phyloP scores from a whole-genome alignment of 1,139 yeast species.

The Arxiozyma slooffiae region DNA sequence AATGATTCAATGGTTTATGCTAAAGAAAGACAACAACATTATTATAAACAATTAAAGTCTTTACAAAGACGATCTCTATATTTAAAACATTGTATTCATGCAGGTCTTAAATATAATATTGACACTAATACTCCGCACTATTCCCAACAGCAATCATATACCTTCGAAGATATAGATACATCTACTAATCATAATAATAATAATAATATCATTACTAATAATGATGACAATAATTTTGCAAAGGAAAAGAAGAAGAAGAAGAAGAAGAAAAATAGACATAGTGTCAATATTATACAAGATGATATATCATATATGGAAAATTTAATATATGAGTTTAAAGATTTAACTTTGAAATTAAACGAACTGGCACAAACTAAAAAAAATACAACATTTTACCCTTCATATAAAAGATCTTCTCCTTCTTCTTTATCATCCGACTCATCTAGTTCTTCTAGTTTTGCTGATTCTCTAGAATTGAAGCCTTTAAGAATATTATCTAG shows the following conservation, averaged over 20 bases:
- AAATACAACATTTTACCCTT: not conserved
- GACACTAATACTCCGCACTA: not conserved
- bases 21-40: not conserved
- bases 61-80: slow-evolving; percentile 22
- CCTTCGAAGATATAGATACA: not conserved
- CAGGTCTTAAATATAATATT: not conserved
- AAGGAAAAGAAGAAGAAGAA: not conserved
- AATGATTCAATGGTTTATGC: not conserved
- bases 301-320: slow-evolving; percentile 13
- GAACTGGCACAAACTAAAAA: slow-evolving; percentile 13
- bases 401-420: slow-evolving; percentile 9
- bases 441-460: slow-evolving; percentile 6
- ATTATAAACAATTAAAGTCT: slow-evolving; percentile 15
- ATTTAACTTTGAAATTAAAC: slow-evolving; percentile 19
- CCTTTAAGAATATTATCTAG: slow-evolving; percentile 25
- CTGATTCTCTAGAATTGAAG: slow-evolving; percentile 24
- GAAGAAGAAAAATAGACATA: not conserved
- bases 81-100: slow-evolving; percentile 1
- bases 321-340: slow-evolving; percentile 22
- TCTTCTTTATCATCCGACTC: slow-evolving; percentile 13
- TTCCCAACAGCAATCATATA: not conserved
- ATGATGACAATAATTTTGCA: no score
- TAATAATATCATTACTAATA: no score
- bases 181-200: no score
- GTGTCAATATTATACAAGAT: not conserved